Conservation (phyloP, 768 basidiomycete genomes). For the Hebeloma cylindrosporum region DNA sequence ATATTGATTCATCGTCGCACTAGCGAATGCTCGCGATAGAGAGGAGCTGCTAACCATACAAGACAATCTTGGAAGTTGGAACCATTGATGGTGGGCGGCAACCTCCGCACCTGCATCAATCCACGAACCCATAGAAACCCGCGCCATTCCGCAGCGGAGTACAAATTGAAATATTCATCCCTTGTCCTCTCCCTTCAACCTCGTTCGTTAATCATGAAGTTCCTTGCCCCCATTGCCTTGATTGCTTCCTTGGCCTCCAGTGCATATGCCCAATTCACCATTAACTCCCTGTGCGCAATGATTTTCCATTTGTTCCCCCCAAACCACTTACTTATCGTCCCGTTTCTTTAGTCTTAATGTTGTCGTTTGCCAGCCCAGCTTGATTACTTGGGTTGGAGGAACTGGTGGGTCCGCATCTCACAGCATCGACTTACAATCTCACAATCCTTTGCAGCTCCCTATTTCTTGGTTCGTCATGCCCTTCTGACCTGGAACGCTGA, state of each 20-base stretch:
- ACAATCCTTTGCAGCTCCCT: conserved; percentile 21
- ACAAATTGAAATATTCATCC: not conserved
- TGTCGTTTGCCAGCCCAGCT: conserved; percentile 25
- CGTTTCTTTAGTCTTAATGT: conserved; percentile 19
- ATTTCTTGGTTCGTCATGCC: conserved; percentile 27
- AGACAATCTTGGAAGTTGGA: no score
- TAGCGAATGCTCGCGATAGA: no score
- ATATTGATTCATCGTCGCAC: not conserved
- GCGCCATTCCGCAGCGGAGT: conserved; percentile 2
- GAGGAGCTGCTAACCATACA: no score
- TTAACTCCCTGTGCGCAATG: conserved; percentile 26
- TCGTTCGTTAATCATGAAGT: conserved; percentile 22
- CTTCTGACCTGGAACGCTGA: not conserved
- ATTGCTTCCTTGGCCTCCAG: conserved; percentile 18
- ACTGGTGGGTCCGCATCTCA: conserved; percentile 14
- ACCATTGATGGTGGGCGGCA: conserved; percentile 4
- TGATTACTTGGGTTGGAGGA: conserved; percentile 28
- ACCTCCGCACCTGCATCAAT: conserved; percentile 11
- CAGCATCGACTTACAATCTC: not conserved
- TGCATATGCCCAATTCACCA: conserved; percentile 24
- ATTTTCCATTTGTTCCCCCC: not conserved
- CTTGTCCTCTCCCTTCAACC: not conserved
- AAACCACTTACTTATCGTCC: not conserved
- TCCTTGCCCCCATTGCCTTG: conserved; percentile 20
- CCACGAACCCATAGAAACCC: conserved; percentile 7